These are phyloP conservation scores for Fusarium longipes DNA, from an alignment of 2,329 filamentous ascomycete genomes.

Conservation along the genomic window DNA sequence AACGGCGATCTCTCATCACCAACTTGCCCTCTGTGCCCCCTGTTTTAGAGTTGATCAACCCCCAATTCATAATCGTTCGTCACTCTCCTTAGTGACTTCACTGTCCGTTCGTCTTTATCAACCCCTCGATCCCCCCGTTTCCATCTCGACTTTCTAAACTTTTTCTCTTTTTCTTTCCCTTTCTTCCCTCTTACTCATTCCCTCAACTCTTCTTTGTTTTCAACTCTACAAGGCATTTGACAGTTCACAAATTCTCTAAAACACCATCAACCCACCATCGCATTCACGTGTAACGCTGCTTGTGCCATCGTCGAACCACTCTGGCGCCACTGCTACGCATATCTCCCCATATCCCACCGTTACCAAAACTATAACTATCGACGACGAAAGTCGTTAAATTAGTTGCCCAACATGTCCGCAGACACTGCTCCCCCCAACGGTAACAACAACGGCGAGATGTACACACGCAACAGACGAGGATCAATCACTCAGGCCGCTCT, in stretches of 20 bases:
- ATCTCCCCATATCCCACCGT: slow-evolving; percentile 43
- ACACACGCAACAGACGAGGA: slow-evolving; percentile 64
- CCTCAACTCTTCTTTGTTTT: slow-evolving; percentile 28
- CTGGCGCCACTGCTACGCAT: slow-evolving; percentile 41
- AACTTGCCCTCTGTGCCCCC: slow-evolving; percentile 26
- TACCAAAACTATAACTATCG: slow-evolving; percentile 45
- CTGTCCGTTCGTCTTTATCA: slow-evolving; percentile 39
- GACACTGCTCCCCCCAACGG: slow-evolving; percentile 49
- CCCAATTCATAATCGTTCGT: slow-evolving; percentile 36
- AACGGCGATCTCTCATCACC: slow-evolving; percentile 46
- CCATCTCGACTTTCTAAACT: slow-evolving; percentile 19
- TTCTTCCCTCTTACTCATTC: slow-evolving; percentile 13
- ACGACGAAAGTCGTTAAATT: slow-evolving; percentile 33
- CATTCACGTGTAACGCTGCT: slow-evolving; percentile 44
- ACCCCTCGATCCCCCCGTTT: slow-evolving; percentile 34
- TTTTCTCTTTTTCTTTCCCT: slow-evolving; percentile 15
- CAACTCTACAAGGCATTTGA: slow-evolving; percentile 22
- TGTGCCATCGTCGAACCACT: slow-evolving; percentile 45
- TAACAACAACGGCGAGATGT: slow-evolving; percentile 49
- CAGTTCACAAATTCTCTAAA: slow-evolving; percentile 38
- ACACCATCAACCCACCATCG: slow-evolving; percentile 33
- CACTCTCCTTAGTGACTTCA: slow-evolving; percentile 22
- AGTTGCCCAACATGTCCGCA: slow-evolving; percentile 49
- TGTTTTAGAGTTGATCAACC: slow-evolving; percentile 47
- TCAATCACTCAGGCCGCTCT: slow-evolving; percentile 68